Evolutionary conservation across 306 rosid genomes (phyloP), one percentile per base, ranked within the genome.

Genomic region (Dalbergia oliveri): DNA sequence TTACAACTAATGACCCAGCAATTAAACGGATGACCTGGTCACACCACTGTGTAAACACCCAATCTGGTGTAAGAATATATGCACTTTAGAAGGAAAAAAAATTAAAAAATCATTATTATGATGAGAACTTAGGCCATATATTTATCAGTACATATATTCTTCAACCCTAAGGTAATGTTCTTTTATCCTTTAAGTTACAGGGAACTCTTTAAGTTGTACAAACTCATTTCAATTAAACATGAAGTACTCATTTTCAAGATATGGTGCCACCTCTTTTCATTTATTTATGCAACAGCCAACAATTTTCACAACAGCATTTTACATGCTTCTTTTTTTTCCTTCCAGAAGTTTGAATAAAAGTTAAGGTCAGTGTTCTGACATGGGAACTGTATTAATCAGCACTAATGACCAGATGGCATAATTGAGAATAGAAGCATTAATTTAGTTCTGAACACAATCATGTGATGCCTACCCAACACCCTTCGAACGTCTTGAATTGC

Each of bases 401-500:
- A 12, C 21, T n/a, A 13, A 59, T 43, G 54, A 54, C 21, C 16
- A 47, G 34, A 72, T 11, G 50, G 11, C 78, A 43, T 43, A 73
- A 58, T 19, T 64, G 54, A 50, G 57, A 54, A 59, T 51, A 74
- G 15, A 79, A 75, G 44, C 70, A 73, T 54, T 64, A 16, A 50
- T 82, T 75, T 67, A 70, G 37, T 67, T 47, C 53, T 18, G 19
- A 37, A 45, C 53, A 75, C 9, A 58, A 69, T 50, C 35, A 79
- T 66, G 59, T 10, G 66, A 82, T 76, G 82, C 97, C 34, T 82
- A 95, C 99, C 99, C 99, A 86, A 93, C 93, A 69, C 99, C 99
- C 88, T 95, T 95, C 8, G 99, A 95, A 75, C 99, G 98, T 72
- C 98, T 90, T 66, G 98, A 91, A 87, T 86, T 95, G 69, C 99